A percentile compares a stretch with the other conserved stretches of the same genome.
These are phyloP conservation scores for Colletotrichum incanum DNA, from an alignment of 2,329 filamentous ascomycete genomes.

Conservation along the genomic window DNA sequence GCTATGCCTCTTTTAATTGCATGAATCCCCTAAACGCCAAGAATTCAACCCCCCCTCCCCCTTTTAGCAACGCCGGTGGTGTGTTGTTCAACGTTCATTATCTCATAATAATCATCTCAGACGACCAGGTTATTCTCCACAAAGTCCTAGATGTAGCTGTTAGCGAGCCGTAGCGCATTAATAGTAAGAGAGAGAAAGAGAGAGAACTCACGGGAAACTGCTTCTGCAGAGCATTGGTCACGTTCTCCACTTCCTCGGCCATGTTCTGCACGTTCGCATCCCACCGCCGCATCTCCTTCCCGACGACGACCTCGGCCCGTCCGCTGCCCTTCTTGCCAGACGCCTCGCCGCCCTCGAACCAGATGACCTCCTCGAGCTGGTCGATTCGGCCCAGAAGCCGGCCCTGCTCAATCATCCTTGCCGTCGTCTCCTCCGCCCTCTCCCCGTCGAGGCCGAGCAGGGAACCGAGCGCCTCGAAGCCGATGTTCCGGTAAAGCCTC, in stretches of 20 bases:
- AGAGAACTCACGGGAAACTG: constrained; percentile 76
- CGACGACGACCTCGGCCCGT: constrained; percentile 74
- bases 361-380: constrained; percentile 90
- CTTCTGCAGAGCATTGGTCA: constrained; percentile 85
- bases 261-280: constrained; percentile 89
- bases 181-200: constrained; percentile 38
- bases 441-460: constrained; percentile 85
- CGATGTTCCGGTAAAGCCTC: constrained; percentile 83
- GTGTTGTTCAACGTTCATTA: constrained; percentile 4
- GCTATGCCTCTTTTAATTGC: constrained; percentile 35
- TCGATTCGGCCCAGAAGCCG: constrained; percentile 91
- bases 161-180: not conserved
- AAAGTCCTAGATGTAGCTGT: constrained; percentile 62
- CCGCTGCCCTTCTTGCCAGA: constrained; percentile 78
- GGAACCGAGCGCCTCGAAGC: constrained; percentile 80
- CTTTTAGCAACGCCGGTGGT: constrained; percentile 31
- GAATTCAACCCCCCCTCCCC: not conserved
- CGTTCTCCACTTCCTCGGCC: constrained; percentile 90
- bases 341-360: constrained; percentile 84
- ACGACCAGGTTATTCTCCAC: constrained; percentile 68
- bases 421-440: constrained; percentile 91
- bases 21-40: constrained; percentile 37
- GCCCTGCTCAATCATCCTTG: constrained; percentile 96
- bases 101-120: constrained; percentile 44
- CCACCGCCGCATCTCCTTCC: constrained; percentile 86